Conservation (phyloP, 805 yeast species). For the Naumovozyma dairenensis region DNA sequence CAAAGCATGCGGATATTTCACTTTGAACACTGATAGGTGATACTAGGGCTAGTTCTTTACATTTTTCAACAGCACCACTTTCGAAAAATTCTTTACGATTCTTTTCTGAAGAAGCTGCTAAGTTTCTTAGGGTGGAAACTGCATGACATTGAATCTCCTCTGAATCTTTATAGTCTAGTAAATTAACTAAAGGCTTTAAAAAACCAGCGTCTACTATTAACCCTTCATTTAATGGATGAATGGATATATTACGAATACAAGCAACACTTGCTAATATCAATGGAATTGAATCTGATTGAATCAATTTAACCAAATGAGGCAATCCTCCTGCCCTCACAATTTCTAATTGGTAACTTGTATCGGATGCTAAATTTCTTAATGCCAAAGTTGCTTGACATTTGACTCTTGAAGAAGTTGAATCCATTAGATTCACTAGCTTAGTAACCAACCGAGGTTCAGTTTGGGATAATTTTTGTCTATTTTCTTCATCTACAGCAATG, state of each 20-base stretch:
- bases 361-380: constrained; percentile 89
- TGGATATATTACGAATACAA: constrained; percentile 92
- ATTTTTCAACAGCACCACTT: constrained; percentile 91
- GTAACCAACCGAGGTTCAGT: constrained; percentile 88
- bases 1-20: constrained; percentile 95
- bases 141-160: constrained; percentile 99
- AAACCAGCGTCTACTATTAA: constrained; percentile 95
- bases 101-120: constrained; percentile 92
- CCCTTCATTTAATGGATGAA: constrained; percentile 93
- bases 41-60: constrained; percentile 73
- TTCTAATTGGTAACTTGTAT: constrained; percentile 89
- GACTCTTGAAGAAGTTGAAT: constrained; percentile 84
- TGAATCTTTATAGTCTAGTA: constrained; percentile 75
- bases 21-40: constrained; percentile 91
- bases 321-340: constrained; percentile 93
- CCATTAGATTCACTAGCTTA: constrained; percentile 85
- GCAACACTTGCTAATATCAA: constrained; percentile 95
- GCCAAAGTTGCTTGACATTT: constrained; percentile 98
- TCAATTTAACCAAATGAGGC: constrained; percentile 81
- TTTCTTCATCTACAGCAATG: constrained; percentile 91
- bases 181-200: constrained; percentile 76
- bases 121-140: constrained; percentile 86
- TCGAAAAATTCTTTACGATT: constrained; percentile 85
- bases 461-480: constrained; percentile 77
- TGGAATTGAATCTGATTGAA: constrained; percentile 86